Percentiles rank a stretch among this genome's conserved stretches.
These are phyloP conservation scores for Aspergillus tanneri DNA, from an alignment of 2,329 filamentous ascomycete genomes.

Conservation along the genomic window DNA sequence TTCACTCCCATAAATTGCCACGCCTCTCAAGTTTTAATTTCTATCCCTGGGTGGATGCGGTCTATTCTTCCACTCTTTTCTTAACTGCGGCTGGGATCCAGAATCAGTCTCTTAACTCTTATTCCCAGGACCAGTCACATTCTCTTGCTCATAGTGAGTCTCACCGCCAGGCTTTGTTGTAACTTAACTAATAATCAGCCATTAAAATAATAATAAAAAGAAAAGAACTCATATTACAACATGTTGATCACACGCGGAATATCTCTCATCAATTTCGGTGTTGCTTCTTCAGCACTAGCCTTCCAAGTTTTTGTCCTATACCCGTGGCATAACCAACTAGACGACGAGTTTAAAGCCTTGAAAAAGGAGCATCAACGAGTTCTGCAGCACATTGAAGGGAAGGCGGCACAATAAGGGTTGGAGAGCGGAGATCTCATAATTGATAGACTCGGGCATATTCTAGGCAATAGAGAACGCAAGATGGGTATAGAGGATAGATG, in stretches of 20 bases:
- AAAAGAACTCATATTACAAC: not conserved
- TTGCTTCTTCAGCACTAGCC: slow-evolving; percentile 62
- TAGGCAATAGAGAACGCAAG: too few species aligned
- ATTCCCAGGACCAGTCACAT: too few species aligned
- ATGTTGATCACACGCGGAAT: slow-evolving; percentile 54
- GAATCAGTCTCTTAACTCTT: too few species aligned
- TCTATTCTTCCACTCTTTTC: too few species aligned
- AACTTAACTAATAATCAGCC: not conserved
- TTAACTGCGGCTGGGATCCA: too few species aligned
- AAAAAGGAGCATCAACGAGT: slow-evolving; percentile 56
- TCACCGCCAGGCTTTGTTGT: too few species aligned
- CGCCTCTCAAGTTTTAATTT: not conserved
- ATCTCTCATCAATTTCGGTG: slow-evolving; percentile 64
- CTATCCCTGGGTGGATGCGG: not conserved
- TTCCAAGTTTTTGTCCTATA: slow-evolving; percentile 71
- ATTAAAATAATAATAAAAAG: too few species aligned
- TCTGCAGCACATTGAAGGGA: slow-evolving; percentile 24
- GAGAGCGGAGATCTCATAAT: not conserved
- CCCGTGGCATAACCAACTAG: slow-evolving; percentile 67
- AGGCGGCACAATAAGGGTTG: not conserved
- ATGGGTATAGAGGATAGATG: too few species aligned
- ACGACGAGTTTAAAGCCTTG: slow-evolving; percentile 60
- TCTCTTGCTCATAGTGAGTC: too few species aligned
- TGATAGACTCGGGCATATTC: too few species aligned
- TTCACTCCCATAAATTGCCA: not conserved